Percentiles rank a stretch among this genome's conserved stretches.
Conservation (phyloP, 2,329 filamentous ascomycete genomes). For the Chaetothyriales sp. region DNA sequence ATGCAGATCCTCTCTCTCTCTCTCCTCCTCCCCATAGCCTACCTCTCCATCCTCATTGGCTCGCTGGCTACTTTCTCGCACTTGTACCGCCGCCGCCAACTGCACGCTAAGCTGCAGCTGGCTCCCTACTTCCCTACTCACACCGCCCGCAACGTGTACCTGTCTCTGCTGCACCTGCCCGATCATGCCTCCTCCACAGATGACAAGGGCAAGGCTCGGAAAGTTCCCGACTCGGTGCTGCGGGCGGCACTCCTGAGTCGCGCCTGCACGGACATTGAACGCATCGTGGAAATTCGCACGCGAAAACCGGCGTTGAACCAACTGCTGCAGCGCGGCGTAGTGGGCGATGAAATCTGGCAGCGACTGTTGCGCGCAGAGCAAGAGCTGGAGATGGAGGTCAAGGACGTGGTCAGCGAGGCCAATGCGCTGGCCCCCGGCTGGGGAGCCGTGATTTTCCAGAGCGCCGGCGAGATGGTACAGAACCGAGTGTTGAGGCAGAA, state of each 20-base stretch:
- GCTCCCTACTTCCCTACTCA: constrained; percentile 91
- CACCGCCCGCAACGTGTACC: constrained; percentile 84
- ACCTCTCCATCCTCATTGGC: constrained; percentile 73
- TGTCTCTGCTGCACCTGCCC: constrained; percentile 74
- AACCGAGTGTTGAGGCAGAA: constrained; percentile 65
- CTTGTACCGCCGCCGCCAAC: constrained; percentile 86
- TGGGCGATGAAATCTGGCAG: constrained; percentile 93
- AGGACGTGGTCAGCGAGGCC: constrained; percentile 78
- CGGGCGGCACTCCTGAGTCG: constrained; percentile 79
- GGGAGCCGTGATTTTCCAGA: constrained; percentile 94
- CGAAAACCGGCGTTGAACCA: constrained; percentile 78
- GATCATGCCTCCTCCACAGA: constrained; percentile 22
- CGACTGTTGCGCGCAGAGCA: constrained; percentile 83
- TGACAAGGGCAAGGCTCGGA: constrained; percentile 33
- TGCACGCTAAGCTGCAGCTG: constrained; percentile 66
- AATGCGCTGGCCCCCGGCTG: constrained; percentile 79
- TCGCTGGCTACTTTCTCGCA: constrained; percentile 85
- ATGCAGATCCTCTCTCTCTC: constrained; percentile 33
- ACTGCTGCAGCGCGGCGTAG: constrained; percentile 75
- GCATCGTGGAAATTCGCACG: constrained; percentile 75
- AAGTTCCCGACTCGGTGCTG: constrained; percentile 69
- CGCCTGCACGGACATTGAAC: constrained; percentile 82
- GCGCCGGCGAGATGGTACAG: constrained; percentile 86
- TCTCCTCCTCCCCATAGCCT: constrained; percentile 75
- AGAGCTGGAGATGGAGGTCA: constrained; percentile 91